Evolutionary conservation across 2,329 filamentous ascomycete genomes (phyloP), one percentile per base, ranked within the genome.

Genomic region (Penicillium sp.): DNA sequence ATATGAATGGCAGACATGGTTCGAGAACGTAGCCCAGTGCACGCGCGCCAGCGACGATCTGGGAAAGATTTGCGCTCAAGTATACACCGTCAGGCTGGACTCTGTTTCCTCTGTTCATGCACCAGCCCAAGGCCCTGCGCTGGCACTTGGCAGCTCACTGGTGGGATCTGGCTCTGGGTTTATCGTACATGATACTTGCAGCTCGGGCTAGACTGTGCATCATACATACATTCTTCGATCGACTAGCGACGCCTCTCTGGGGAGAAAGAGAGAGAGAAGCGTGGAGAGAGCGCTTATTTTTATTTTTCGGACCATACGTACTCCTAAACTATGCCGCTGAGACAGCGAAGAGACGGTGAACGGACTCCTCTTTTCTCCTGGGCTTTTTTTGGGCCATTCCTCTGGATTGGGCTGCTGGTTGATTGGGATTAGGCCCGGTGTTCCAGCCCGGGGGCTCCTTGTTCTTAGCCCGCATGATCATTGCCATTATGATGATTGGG

Each of bases 11-110:
- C 32, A 40, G 57, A 53, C 43, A 59, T 56, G 57, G 44, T 60
- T 61, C 53, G 58, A 62, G 58, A 63, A 62, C 58, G 60, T 56
- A 53, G 58, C 36, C 51, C 45, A 39, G 19, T 9, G n/a, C 53
- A 47, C 55, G 42, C 47, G 36, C 30, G 7, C 26, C 6, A 35
- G 19, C 9, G 40, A 35, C 32, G 39, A 51, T 19, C 34, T 18
- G 40, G 51, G 47, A 41, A 56, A 49, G 42, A 48, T 40, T 35
- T n/a, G 32, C 43, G 29, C 5, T 16, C n/a, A 23, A 40, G 10
- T 35, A 29, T 23, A 23, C 23, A 23, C 23, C 23, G 23, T 35
- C 10, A 26, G 23, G 26, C 45, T 47, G 13, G 13, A 16, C 1
- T 9, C 46, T 41, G 36, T 42, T 13, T 18, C 13, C 11, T 14